Conservation (phyloP, 1,139 yeast genomes). For the Hansenula lynferdii region DNA sequence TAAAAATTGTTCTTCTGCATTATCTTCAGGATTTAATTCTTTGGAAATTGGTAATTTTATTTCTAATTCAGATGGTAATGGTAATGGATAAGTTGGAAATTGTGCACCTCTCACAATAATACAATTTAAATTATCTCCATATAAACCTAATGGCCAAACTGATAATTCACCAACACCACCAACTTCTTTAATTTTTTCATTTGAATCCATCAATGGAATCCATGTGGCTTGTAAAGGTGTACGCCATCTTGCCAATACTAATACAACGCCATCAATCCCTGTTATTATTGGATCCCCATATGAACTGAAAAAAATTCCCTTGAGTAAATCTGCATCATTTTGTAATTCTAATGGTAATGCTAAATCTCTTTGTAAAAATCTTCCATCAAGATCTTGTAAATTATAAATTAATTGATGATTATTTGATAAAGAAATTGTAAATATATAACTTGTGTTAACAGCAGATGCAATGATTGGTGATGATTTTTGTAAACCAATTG, state of each 20-base stretch:
- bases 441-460: constrained; percentile 40
- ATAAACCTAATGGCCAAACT: constrained; percentile 88
- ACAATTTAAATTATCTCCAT: constrained; percentile 64
- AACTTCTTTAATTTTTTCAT: constrained; percentile 40
- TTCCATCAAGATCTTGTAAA: constrained; percentile 32
- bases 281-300: constrained; percentile 88
- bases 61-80: constrained; percentile 76
- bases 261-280: constrained; percentile 69
- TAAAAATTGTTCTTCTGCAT: constrained; percentile 36
- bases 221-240: constrained; percentile 72
- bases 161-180: constrained; percentile 52
- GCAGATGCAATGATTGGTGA: constrained; percentile 54
- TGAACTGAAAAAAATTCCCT: constrained; percentile 75
- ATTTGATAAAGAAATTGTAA: constrained; percentile 38
- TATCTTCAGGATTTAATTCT: constrained; percentile 26
- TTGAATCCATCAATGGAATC: constrained; percentile 80
- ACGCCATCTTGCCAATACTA: constrained; percentile 77
- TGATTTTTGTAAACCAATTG: constrained; percentile 45
- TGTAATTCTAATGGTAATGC: constrained; percentile 27
- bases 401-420: constrained; percentile 29
- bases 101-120: constrained; percentile 61
- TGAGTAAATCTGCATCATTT: constrained; percentile 28
- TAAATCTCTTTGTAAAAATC: constrained; percentile 32
- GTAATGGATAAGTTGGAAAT: constrained; percentile 65
- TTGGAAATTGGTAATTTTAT: constrained; percentile 56